phyloP scores from a whole-genome alignment of 768 basidiomycete genomes.

The Suillus subalutaceus region DNA sequence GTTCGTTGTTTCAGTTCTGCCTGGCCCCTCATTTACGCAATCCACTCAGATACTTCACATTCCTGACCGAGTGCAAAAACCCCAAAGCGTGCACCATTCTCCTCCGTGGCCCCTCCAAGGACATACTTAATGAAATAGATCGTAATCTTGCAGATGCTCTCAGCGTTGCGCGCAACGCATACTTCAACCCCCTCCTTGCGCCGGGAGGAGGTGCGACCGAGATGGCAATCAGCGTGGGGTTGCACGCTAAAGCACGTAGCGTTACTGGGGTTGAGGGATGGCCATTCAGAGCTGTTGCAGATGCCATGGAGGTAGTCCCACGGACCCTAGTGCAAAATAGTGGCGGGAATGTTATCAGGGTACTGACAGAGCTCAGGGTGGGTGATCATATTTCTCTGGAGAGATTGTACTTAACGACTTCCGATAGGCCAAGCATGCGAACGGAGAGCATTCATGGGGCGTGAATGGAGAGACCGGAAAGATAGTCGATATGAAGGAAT shows the following conservation, averaged over 20 bases:
- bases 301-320: conserved; percentile 97
- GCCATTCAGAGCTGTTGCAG: conserved; percentile 90
- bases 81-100: conserved; percentile 99
- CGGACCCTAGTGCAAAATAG: conserved; percentile 93
- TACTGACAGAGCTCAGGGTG: conserved; percentile 91
- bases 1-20: conserved; percentile 36
- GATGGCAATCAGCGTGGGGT: conserved; percentile 92
- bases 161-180: conserved; percentile 94
- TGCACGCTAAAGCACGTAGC: conserved; percentile 77
- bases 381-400: conserved; percentile 27
- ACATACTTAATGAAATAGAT: conserved; percentile 97
- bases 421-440: conserved; percentile 88
- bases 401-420: background rate
- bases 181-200: conserved; percentile 92
- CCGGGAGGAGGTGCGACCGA: conserved; percentile 98
- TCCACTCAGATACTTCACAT: conserved; percentile 86
- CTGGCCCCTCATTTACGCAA: conserved; percentile 3
- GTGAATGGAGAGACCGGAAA: conserved; percentile 97
- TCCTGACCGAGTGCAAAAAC: conserved; percentile 86
- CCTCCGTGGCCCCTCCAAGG: conserved; percentile 96
- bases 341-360: conserved; percentile 93
- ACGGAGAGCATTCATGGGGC: conserved; percentile 89
- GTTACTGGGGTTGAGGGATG: conserved; percentile 89
- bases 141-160: conserved; percentile 97
- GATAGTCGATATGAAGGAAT: conserved; percentile 92